Percentiles rank a stretch among this genome's conserved stretches.
Evolutionary conservation across 31 red algal species (phyloP).

Genomic region (Odonthalia washingtoniensis): DNA sequence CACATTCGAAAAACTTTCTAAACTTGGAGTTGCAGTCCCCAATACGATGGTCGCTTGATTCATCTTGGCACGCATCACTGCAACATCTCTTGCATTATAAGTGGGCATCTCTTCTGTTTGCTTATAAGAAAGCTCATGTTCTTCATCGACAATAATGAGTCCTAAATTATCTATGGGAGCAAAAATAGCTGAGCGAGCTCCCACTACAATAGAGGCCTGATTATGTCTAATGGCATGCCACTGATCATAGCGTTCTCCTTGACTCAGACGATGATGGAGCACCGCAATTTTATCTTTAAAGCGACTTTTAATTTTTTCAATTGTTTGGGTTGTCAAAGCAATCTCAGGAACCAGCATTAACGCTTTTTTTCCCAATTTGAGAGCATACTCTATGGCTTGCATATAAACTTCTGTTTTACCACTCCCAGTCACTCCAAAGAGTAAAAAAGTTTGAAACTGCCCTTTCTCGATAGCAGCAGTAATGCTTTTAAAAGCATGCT

Average conservation of each 20-base stretch:
- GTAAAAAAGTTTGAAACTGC: conserved; percentile 8
- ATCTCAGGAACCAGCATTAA: conserved; percentile 41
- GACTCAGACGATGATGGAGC: conserved; percentile 8
- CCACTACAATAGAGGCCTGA: conserved; percentile 27
- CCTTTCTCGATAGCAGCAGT: neutral
- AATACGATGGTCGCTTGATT: neutral
- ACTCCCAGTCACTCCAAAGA: conserved; percentile 40
- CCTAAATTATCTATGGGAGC: conserved; percentile 21
- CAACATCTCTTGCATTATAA: conserved; percentile 33
- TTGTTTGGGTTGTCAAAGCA: conserved; percentile 21
- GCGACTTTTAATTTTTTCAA: conserved; percentile 4
- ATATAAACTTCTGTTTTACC: conserved; percentile 54
- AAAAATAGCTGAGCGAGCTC: conserved; percentile 30
- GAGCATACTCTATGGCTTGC: neutral
- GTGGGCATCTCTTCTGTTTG: conserved; percentile 29
- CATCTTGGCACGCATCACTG: conserved; percentile 22
- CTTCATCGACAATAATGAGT: conserved; percentile 41
- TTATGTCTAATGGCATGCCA: neutral
- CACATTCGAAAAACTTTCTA: conserved; percentile 9
- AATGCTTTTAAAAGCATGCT: conserved; percentile 16
- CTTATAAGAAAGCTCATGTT: conserved; percentile 41
- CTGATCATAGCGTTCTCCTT: conserved; percentile 4
- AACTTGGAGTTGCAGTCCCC: conserved; percentile 19
- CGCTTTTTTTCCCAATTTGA: conserved; percentile 4
- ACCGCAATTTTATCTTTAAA: conserved; percentile 13